Evolutionary conservation across 768 basidiomycete genomes (phyloP), one percentile per base, ranked within the genome.

Genomic region (Sporobolomyces pararoseus): DNA sequence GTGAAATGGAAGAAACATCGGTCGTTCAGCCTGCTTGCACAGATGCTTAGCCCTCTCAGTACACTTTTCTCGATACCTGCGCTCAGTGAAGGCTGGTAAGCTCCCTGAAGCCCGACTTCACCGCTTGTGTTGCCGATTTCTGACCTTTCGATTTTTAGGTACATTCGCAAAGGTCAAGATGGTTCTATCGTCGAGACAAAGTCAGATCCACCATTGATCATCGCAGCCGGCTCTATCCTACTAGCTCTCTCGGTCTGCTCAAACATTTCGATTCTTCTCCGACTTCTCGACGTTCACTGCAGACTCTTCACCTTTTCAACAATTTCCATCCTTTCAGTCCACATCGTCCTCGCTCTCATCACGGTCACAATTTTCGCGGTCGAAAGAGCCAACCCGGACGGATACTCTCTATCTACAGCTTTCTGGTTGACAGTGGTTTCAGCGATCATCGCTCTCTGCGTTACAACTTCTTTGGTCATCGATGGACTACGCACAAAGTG

Each of bases 361-460:
- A 57, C 66, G 0, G 27, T 54, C 19, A 42, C 57, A 25, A 46
- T 72, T 37, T 72, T 72, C 27, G 71, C 32, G 5, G 31, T 34
- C 7, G 32, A 60, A 21, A 50, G 60, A 10, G 44, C 63, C 2
- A 1, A 44, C 3, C 64, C 53, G 0, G 71, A 54, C 25, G 71
- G 71, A 39, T 72, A 54, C 52, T n/a, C 53, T 23, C 57, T 72
- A n/a, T 67, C 66, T 3, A 68, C 71, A 9, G 65, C 71, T 1
- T 72, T 64, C 27, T 72, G 71, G 71, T 57, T 72, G 14, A 67
- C 66, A 0, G 62, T 53, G 0, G 62, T 52, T 13, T 54, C 54
- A n/a, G 44, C 57, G 0, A 46, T n/a, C 23, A 58, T 72, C 51
- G 66, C 62, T 0, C 23, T 60, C 2, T 35, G n/a, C 23, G 57